Evolutionary conservation across 768 basidiomycete genomes (phyloP), one percentile per base, ranked within the genome.

Genomic region (Tricholoma furcatifolium): DNA sequence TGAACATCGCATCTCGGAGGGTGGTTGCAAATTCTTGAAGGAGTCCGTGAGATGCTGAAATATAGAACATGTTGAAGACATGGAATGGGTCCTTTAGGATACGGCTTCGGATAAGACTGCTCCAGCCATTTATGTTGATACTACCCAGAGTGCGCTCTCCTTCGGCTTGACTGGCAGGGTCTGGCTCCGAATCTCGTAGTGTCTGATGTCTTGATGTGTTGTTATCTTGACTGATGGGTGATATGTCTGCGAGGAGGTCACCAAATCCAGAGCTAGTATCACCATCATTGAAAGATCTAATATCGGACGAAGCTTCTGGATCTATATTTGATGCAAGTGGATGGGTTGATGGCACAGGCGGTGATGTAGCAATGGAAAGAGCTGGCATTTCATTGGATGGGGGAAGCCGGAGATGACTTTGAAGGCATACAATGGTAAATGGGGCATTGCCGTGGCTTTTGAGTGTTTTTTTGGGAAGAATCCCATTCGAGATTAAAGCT

Each of bases 41-140:
- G 5, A 68, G 52, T 1, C 60, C 60, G 55, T 67, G 67, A n/a
- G 48, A 20, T 20, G 47, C 46, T 6, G 61, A 54, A 12, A 67
- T 62, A 23, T 62, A 57, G 35, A 67, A 51, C 62, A 62, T 61
- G 36, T 67, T 60, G n/a, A n/a, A n/a, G n/a, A n/a, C n/a, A n/a
- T n/a, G n/a, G n/a, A n/a, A n/a, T n/a, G n/a, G n/a, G n/a, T 66
- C 66, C 24, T 63, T 63, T 3, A 63, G 38, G 12, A 65, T 49
- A 11, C 54, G 49, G 41, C 44, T 32, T 14, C 44, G 15, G 32
- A 45, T 45, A 18, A 8, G n/a, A 14, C 17, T 32, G 18, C 18
- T n/a, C 30, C n/a, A 45, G 23, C 12, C 6, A 20, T 32, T 17
- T 12, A 17, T 32, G 10, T 20, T 45, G 5, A 45, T 4, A 30